phyloP scores from a whole-genome alignment of 2,329 filamentous ascomycete species.

The Colletotrichum spinosum region DNA sequence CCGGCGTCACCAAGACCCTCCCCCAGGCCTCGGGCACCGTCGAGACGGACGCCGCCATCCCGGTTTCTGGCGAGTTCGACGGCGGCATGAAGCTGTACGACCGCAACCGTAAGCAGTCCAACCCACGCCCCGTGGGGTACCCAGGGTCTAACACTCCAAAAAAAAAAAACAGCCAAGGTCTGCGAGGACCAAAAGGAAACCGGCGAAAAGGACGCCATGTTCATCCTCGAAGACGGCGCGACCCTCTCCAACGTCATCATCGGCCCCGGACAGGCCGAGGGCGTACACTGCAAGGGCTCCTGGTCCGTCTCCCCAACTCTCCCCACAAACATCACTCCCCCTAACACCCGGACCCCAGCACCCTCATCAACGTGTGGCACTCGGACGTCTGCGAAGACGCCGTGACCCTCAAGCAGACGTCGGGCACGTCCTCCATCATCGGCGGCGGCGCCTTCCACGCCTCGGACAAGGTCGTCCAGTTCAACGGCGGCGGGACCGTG shows the following conservation, averaged over 20 bases:
- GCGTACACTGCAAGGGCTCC: slow-evolving; percentile 61
- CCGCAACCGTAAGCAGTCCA: slow-evolving; percentile 50
- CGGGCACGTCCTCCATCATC: slow-evolving; percentile 46
- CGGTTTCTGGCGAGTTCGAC: slow-evolving; percentile 55
- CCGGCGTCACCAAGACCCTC: slow-evolving; percentile 43
- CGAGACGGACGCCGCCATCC: slow-evolving; percentile 51
- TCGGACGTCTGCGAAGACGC: slow-evolving; percentile 56
- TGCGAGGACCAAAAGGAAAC: slow-evolving; percentile 32
- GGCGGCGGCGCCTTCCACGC: slow-evolving; percentile 44
- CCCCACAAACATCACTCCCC: background rate
- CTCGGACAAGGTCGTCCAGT: slow-evolving; percentile 54
- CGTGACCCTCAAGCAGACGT: slow-evolving; percentile 53
- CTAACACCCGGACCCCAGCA: background rate
- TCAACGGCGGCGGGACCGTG: slow-evolving; percentile 54
- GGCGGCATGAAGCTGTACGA: slow-evolving; percentile 62
- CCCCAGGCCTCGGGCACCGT: slow-evolving; percentile 53
- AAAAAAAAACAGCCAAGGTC: slow-evolving; percentile 7
- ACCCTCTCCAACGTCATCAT: slow-evolving; percentile 65
- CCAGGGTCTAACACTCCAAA: background rate
- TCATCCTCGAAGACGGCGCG: slow-evolving; percentile 62
- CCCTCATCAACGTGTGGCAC: slow-evolving; percentile 57
- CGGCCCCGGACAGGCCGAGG: slow-evolving; percentile 60
- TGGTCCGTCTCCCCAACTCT: slow-evolving; percentile 42
- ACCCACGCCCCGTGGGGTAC: background rate
- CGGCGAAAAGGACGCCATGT: slow-evolving; percentile 53